phyloP scores from a whole-genome alignment of 805 yeast species.

The Suhomyces canberraensis region DNA sequence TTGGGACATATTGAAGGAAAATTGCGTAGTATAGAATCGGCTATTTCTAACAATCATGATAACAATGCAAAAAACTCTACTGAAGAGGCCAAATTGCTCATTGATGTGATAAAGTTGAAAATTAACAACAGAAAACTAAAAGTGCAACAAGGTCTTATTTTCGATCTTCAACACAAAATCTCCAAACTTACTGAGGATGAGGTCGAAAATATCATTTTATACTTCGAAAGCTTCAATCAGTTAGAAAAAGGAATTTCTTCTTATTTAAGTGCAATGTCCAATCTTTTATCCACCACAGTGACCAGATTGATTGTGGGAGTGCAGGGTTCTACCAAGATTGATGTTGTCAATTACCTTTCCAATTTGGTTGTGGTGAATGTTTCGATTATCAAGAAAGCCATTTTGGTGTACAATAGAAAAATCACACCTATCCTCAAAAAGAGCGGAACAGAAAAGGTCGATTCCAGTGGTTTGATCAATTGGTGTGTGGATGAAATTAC shows the following conservation, averaged over 20 bases:
- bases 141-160: slow-evolving; percentile 34
- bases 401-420: slow-evolving; percentile 45
- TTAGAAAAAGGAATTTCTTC: slow-evolving; percentile 35
- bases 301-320: slow-evolving; percentile 35
- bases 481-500: slow-evolving; percentile 72
- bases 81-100: slow-evolving; percentile 27
- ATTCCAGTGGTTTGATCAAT: slow-evolving; percentile 60
- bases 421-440: slow-evolving; percentile 25
- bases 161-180: slow-evolving; percentile 37
- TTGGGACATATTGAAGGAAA: slow-evolving; percentile 36
- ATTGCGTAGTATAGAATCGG: slow-evolving; percentile 26
- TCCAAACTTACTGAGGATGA: slow-evolving; percentile 27
- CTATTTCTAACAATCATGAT: slow-evolving; percentile 13
- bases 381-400: slow-evolving; percentile 44
- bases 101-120: slow-evolving; percentile 42
- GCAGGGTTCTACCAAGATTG: slow-evolving; percentile 43
- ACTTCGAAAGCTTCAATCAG: slow-evolving; percentile 33
- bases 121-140: slow-evolving; percentile 34
- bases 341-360: slow-evolving; percentile 38
- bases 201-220: slow-evolving; percentile 33
- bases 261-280: slow-evolving; percentile 33
- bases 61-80: slow-evolving; percentile 12
- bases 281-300: slow-evolving; percentile 28
- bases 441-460: slow-evolving; percentile 20
- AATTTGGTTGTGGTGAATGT: slow-evolving; percentile 39